A percentile compares a stretch with the other conserved stretches of the same genome.
These are phyloP conservation scores for Arbutus unedo DNA, from an alignment of 148 eudicot species.

Conservation along the genomic window DNA sequence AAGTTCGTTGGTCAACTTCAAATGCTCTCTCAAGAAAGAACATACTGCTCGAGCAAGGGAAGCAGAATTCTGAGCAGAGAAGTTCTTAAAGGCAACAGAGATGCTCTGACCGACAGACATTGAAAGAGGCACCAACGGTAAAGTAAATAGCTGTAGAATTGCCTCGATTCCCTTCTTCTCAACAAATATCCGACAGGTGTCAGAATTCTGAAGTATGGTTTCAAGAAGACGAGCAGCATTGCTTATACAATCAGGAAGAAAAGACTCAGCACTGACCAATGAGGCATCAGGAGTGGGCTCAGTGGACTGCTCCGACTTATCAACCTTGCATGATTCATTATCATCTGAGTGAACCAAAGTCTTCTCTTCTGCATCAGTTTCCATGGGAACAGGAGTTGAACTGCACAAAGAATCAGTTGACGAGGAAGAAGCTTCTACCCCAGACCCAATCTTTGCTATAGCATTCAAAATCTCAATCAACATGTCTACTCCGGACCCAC, in stretches of 20 bases:
- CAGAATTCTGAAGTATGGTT: slow-evolving; percentile 87
- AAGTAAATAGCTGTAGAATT: slow-evolving; percentile 69
- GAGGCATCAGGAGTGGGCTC: slow-evolving; percentile 54
- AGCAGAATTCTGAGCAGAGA: slow-evolving; percentile 88
- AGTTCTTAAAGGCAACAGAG: slow-evolving; percentile 86
- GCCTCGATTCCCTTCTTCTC: slow-evolving; percentile 92
- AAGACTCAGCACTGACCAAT: slow-evolving; percentile 47
- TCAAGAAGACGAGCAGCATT: slow-evolving; percentile 93
- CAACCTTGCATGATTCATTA: slow-evolving; percentile 35
- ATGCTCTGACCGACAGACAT: slow-evolving; percentile 83
- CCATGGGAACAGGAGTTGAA: slow-evolving; percentile 74
- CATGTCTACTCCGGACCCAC: slow-evolving; percentile 91
- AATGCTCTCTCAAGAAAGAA: slow-evolving; percentile 74
- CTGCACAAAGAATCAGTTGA: slow-evolving; percentile 43
- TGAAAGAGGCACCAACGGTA: slow-evolving; percentile 75
- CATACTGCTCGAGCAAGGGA: slow-evolving; percentile 86
- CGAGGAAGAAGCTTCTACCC: slow-evolving; percentile 42
- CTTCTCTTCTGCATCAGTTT: slow-evolving; percentile 63
- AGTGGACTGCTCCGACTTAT: slow-evolving; percentile 40
- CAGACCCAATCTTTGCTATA: slow-evolving; percentile 66
- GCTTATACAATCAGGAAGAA: slow-evolving; percentile 81
- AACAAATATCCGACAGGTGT: slow-evolving; percentile 79
- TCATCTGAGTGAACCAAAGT: slow-evolving; percentile 37
- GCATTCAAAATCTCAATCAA: slow-evolving; percentile 76
- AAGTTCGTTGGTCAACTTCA: slow-evolving; percentile 54